Evolutionary conservation across 1,284 basidiomycete species (phyloP), one percentile per base, ranked within the genome.

Genomic region (Filobasidium uniguttulatum): DNA sequence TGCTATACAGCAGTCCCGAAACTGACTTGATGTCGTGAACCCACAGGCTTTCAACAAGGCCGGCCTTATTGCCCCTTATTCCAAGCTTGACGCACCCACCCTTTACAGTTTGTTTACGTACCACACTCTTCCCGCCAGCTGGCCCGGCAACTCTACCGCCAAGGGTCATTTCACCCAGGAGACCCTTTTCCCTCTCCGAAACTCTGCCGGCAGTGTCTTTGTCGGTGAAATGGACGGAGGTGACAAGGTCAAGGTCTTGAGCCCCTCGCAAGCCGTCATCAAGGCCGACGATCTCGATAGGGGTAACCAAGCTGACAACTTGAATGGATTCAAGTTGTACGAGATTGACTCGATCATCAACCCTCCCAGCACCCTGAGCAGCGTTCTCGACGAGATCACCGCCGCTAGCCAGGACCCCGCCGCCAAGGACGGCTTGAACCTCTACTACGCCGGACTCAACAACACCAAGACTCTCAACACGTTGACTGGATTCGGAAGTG

Each of bases 1-100:
- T 12, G 5, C 22, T 12, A 12, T 29, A 8, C 25, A 17, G 25
- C 14, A 10, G 31, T n/a, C 9, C 31, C n/a, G 31, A 33, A 33
- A 9, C 31, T n/a, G 10, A 33, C n/a, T 9, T 33, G 31, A 33
- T 33, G 9, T 33, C n/a, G 12, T 19, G 2, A 26, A 19, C 38
- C n/a, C 7, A 20, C 48, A 54, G 54, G 65, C 64, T 2, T 60
- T 63, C 44, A 48, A 58, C 23, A 36, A 49, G 3, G 60, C 60
- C 8, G 59, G 58, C 22, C 49, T 64, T 5, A 48, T 54, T 46
- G 53, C 57, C 19, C 62, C 62, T 1, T 63, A 62, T 50, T 46
- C 44, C 9, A 26, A 33, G 2, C 40, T 57, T 29, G 47, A 48
- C 4, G 54, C 57, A 10, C 38, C 53, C 14, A 55, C 50, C 34